These are phyloP conservation scores for Pythium oligandrum DNA, from an alignment of 352 stramenopile species.

Conservation along the genomic window DNA sequence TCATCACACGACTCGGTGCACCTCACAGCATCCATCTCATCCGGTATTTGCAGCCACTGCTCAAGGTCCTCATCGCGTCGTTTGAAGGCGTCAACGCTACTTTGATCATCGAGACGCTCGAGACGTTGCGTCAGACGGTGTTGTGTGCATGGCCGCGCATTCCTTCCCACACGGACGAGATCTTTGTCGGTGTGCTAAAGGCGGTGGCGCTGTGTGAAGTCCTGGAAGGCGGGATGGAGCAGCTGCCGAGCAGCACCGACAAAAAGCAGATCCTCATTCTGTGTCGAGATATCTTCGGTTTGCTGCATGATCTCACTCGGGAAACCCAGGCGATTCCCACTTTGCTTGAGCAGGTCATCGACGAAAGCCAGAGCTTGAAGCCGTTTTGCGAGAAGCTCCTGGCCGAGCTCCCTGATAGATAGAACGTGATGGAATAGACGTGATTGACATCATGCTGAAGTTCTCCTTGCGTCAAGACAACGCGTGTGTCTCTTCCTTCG, in stretches of 20 bases:
- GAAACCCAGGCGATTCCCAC: neutral
- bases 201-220: slow-evolving; percentile 60
- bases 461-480: too few species aligned
- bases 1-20: slow-evolving; percentile 46
- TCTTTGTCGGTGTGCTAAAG: slow-evolving; percentile 68
- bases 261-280: slow-evolving; percentile 9
- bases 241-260: slow-evolving; percentile 18
- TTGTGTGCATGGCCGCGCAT: slow-evolving; percentile 66
- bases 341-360: slow-evolving; percentile 14
- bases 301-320: slow-evolving; percentile 13
- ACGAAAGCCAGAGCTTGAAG: slow-evolving; percentile 13
- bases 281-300: slow-evolving; percentile 12
- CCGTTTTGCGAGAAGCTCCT: slow-evolving; percentile 12
- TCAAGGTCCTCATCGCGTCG: slow-evolving; percentile 65
- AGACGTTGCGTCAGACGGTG: slow-evolving; percentile 50
- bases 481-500: too few species aligned
- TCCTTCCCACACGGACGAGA: slow-evolving; percentile 50
- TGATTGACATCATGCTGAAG: neutral
- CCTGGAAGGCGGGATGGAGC: slow-evolving; percentile 30
- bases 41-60: slow-evolving; percentile 69
- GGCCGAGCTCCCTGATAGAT: neutral
- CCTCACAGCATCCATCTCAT: slow-evolving; percentile 68
- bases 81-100: slow-evolving; percentile 58
- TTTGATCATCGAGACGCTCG: slow-evolving; percentile 49
- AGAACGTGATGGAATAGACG: slow-evolving; percentile 2